Evolutionary conservation across 192 early-diverging fungal genomes (phyloP).

Genomic region (Rhizoclosmatium globosum): DNA sequence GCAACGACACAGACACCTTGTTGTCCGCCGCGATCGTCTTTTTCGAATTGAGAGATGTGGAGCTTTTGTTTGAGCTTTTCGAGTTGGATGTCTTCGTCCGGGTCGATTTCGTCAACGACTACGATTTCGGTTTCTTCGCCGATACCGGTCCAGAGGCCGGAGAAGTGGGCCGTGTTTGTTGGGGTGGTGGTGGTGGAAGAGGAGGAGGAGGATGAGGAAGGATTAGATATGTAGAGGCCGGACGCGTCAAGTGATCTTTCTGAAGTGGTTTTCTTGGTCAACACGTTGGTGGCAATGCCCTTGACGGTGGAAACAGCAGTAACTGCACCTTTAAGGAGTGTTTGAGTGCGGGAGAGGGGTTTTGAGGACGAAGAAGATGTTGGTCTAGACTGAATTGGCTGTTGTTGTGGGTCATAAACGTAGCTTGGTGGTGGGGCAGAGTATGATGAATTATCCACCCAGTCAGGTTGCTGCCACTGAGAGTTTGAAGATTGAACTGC

Average conservation of each 20-base stretch:
- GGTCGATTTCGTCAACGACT: background rate
- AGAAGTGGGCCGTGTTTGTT: slow-evolving; percentile 1
- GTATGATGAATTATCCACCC: no score
- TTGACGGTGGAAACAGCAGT: background rate
- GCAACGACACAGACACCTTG: slow-evolving; percentile 20
- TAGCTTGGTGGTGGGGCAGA: no score
- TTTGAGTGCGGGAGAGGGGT: background rate
- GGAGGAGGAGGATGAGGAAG: background rate
- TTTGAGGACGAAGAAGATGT: background rate
- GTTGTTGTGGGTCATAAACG: background rate
- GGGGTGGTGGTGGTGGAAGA: background rate
- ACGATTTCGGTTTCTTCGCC: slow-evolving; percentile 27
- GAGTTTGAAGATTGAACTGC: background rate
- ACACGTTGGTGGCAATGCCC: background rate
- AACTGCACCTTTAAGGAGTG: background rate
- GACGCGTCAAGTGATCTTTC: background rate
- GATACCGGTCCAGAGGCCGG: slow-evolving; percentile 20
- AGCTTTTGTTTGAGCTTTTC: background rate
- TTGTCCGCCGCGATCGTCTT: slow-evolving; percentile 3
- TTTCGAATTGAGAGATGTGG: background rate
- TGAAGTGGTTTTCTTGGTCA: background rate
- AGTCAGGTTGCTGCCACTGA: no score
- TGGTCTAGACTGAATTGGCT: background rate
- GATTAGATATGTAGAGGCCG: background rate
- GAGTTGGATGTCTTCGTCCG: slow-evolving; percentile 18